Base-by-base conservation (phyloP, 2,329 filamentous ascomycete species). In the Xylaria sp. region DNA sequence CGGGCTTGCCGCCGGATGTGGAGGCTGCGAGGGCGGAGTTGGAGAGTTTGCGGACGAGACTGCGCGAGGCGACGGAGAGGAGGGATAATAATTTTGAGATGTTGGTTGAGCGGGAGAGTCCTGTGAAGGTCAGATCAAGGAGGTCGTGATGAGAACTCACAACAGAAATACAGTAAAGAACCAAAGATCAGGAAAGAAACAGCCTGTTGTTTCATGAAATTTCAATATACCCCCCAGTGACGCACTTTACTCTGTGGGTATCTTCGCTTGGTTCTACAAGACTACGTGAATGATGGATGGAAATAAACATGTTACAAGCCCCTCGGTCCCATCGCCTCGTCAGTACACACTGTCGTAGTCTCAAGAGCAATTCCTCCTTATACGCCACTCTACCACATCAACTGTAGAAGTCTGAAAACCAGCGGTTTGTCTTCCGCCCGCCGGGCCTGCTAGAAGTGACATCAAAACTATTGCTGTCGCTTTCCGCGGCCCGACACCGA, bases 71-170 rank as follows among this genome's bases (percentile, higher is more conserved):
- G 55, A 86, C 81, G 34, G 79, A 79, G 64, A 79, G 80, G 66
- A 82, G 92, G 57, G 91, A 96, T 71, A 80, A 76, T 35, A 78
- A 91, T 57, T 95, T 96, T 70, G 91, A 93, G 70, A 82, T 80
- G 1, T 71, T 94, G 52, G 84, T 91, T 2, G 84, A 86, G 67
- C 77, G 79, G 47, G 82, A 84, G 69, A 85, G 82, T 57, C 83
- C 83, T 2, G 70, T 72, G 52, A 78, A 76, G 62, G 59, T 60
- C 37, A 74, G 76, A 59, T 64, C 63, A 13, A 55, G 58, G 19
- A 57, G 63, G 19, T 47, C 52, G 35, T 62, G 59, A 52, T 42
- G 5, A 6, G 5, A 30, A 5, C 23, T 30, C 23, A 30, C 23
- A 5, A 30, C 4, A 30, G 23, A 30, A 30, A 4, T 30, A 30